Evolutionary conservation across 352 stramenopile species (phyloP).

Genomic region (Globisporangium carolinianum): DNA sequence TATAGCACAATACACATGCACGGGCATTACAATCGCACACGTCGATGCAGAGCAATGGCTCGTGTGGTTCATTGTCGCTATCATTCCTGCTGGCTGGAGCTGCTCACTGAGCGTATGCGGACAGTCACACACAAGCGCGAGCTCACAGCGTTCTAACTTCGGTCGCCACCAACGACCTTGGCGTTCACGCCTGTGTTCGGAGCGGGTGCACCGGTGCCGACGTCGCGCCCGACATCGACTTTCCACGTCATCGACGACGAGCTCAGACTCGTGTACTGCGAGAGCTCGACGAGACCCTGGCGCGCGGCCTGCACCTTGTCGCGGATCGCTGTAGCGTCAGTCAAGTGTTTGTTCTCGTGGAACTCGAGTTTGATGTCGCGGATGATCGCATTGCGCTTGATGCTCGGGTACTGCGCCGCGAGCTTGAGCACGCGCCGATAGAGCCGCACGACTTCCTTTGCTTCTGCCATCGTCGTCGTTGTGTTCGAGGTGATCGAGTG

Average conservation of each 20-base stretch:
- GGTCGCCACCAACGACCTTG: conserved; percentile 41
- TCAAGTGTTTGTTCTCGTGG: conserved; percentile 65
- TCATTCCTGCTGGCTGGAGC: neutral
- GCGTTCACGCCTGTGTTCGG: conserved; percentile 11
- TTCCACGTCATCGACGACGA: conserved; percentile 49
- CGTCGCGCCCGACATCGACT: conserved; percentile 64
- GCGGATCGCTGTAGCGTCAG: conserved; percentile 47
- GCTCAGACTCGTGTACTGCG: conserved; percentile 67
- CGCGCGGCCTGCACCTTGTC: conserved; percentile 63
- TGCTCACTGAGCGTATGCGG: too few relatives aligned
- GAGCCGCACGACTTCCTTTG: conserved; percentile 60
- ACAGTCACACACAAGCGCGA: too few relatives aligned
- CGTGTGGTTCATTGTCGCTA: neutral
- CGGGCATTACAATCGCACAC: neutral
- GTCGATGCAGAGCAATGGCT: neutral
- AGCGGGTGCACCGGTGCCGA: conserved; percentile 15
- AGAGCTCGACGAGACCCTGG: conserved; percentile 69
- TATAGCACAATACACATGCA: neutral
- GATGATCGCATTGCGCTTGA: conserved; percentile 79
- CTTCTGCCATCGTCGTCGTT: conserved; percentile 14
- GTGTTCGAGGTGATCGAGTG: neutral
- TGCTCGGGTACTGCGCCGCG: conserved; percentile 72
- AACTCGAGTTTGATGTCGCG: conserved; percentile 83
- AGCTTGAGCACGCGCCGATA: conserved; percentile 83
- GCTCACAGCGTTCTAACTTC: neutral